Evolutionary conservation across 305 asterid species (phyloP).

Genomic region (Fraxinus angustifolia): DNA sequence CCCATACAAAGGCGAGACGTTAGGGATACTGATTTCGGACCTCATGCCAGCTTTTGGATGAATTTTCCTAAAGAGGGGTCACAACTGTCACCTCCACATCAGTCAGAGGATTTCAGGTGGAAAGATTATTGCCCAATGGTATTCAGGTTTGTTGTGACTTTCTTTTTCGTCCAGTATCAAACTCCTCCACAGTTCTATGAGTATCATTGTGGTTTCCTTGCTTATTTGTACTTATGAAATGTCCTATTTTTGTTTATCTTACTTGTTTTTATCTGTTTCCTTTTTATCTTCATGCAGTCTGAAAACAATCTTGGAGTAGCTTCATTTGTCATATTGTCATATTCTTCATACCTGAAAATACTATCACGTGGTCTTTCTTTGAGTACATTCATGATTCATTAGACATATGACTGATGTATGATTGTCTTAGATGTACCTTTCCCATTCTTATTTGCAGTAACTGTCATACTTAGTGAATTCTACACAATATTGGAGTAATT

Average conservation of each 20-base stretch:
- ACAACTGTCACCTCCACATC: slow-evolving; percentile 85
- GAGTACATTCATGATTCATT: not conserved
- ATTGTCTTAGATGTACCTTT: not conserved
- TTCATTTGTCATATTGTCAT: slow-evolving; percentile 6
- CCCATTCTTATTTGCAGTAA: not conserved
- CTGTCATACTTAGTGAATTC: not conserved
- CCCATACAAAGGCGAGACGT: slow-evolving; percentile 93
- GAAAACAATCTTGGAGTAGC: not conserved
- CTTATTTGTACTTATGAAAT: not conserved
- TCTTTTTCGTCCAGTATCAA: not conserved
- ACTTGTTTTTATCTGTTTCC: not conserved
- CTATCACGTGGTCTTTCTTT: not conserved
- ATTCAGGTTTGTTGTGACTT: slow-evolving; percentile 66
- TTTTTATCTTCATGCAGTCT: not conserved
- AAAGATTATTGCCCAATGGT: slow-evolving; percentile 99
- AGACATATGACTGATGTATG: not conserved
- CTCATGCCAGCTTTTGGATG: slow-evolving; percentile 96
- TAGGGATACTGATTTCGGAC: slow-evolving; percentile 78
- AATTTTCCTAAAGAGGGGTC: slow-evolving; percentile 87
- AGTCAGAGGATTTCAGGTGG: slow-evolving; percentile 97
- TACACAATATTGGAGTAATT: not conserved
- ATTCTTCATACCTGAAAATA: not conserved
- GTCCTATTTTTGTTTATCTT: not conserved
- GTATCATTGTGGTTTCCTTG: not conserved
- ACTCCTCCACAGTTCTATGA: not conserved